Base-by-base conservation (phyloP, 352 stramenopile species). In the Pythium aquatile region DNA sequence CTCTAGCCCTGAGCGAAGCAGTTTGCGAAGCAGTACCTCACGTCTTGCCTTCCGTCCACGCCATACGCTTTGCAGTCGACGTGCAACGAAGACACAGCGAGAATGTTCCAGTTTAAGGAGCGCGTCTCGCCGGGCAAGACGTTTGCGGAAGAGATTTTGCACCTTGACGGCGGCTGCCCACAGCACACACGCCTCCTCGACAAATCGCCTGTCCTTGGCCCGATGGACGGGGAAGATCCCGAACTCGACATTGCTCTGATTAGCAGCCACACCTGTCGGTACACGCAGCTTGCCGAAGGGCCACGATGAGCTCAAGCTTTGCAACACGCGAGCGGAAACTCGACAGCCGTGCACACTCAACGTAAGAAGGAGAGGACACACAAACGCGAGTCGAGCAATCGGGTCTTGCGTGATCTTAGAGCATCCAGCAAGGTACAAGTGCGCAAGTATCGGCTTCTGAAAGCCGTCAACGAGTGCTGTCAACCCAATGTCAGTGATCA, bases 211-310 rank as follows among this genome's bases (percentile, higher is more conserved):
- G 60, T 91, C 83, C 51, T 85, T 88, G 10, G 82, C 85, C 3
- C 85, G 72, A n/a, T 80, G 72, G n/a, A 70, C 70, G 8, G 85
- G 85, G 63, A 91, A 91, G 33, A 91, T 76, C 3, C 81, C 85
- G n/a, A 87, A 63, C 9, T 90, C 76, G 2, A 44, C 55, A 17
- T 51, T 44, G 29, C 42, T 62, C 3, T 63, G 67, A 2, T 55
- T 65, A 1, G 69, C 67, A 14, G 59, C 67, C 28, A 57, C 53
- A 20, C 69, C 58, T 11, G 64, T 53, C 3, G 72, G 74, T 5
- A 88, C 56, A 7, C 77, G 73, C 7, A 91, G 63, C 28, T 77
- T 73, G 0, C 70, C 79, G 57, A 91, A 85, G 20, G 72, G 72
- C 85, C 85, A 93, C 5, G 76, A 90, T 1, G 81, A 83, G 51